Evolutionary conservation across 306 rosid genomes (phyloP), one percentile per base, ranked within the genome.

Genomic region (Ammopiptanthus mongolicus): DNA sequence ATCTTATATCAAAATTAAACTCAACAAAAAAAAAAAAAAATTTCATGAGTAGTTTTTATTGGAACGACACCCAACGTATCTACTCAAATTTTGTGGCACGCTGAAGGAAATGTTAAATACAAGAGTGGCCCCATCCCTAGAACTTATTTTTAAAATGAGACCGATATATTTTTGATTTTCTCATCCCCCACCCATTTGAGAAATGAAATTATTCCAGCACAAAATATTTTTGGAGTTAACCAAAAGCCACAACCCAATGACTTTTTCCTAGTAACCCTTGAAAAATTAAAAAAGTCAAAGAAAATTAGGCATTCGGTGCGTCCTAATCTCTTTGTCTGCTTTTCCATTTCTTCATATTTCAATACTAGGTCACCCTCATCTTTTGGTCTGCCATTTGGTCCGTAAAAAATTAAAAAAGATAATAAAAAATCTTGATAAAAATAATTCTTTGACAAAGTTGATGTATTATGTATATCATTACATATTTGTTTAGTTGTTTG

Each of bases 311-410:
- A 66, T 72, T 72, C 76, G 67, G 72, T 75, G 79, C 63, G 78
- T 62, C 81, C 75, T 64, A 56, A 76, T 82, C 76, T 51, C 37
- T 36, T 65, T 77, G 80, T 72, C 76, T 59, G n/a, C 68, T 64
- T 71, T 74, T 74, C 41, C 8, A 48, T 65, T 66, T 28, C 29
- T 68, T 59, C 84, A 50, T 74, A 53, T 75, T 75, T 71, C 72
- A 79, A 72, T 52, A 66, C 58, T 80, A 57, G 58, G 84, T 59
- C 84, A 58, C 60, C 41, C 67, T 75, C 81, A 81, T 81, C 85
- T 81, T 81, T 81, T 71, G 74, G 77, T 81, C 84, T 69, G 84
- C 84, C 84, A 81, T 81, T 81, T 81, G 84, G 8, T 60, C 25
- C 71, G 14, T 59, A 39, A 60, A 81, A 61, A 23, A 3, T 37